These are phyloP conservation scores for Smallanthus sonchifolius DNA, from an alignment of 129 eudicot genomes.

Conservation along the genomic window DNA sequence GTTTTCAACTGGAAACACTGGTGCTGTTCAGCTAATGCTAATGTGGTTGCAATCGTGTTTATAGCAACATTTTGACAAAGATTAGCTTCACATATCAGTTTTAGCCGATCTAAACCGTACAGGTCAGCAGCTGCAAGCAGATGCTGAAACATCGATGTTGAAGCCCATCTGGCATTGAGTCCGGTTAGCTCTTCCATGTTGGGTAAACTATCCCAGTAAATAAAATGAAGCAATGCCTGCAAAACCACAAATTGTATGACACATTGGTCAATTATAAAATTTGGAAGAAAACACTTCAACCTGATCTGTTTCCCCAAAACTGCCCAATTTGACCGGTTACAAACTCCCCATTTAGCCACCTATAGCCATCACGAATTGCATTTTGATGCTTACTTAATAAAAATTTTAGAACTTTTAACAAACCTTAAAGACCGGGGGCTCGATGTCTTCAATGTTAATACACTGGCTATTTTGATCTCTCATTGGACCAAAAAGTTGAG, in stretches of 20 bases:
- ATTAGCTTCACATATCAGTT: constrained; percentile 60
- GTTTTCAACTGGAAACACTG: constrained; percentile 72
- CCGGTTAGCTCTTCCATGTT: constrained; percentile 82
- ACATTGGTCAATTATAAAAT: not conserved
- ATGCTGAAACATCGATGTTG: constrained; percentile 77
- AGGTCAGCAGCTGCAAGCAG: constrained; percentile 86
- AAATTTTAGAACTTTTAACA: not conserved
- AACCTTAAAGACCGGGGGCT: constrained; percentile 76
- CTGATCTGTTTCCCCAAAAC: not conserved
- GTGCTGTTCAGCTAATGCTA: constrained; percentile 86
- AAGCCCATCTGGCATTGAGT: constrained; percentile 51
- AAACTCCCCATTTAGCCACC: not conserved
- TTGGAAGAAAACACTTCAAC: not conserved
- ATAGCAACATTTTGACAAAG: constrained; percentile 70
- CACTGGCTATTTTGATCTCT: constrained; percentile 55
- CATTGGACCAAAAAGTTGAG: constrained; percentile 89
- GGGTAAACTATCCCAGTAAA: constrained; percentile 72
- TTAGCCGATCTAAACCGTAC: constrained; percentile 72
- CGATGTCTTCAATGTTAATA: constrained; percentile 64
- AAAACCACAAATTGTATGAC: not conserved
- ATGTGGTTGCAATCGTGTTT: constrained; percentile 79
- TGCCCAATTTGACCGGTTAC: not conserved
- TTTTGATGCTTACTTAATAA: constrained; percentile 4
- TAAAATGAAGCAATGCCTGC: constrained; percentile 74
- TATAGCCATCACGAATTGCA: not conserved